These are phyloP conservation scores for Immersiporthe knoxdaviesiana DNA, from an alignment of 2,329 filamentous ascomycete genomes.

Conservation along the genomic window DNA sequence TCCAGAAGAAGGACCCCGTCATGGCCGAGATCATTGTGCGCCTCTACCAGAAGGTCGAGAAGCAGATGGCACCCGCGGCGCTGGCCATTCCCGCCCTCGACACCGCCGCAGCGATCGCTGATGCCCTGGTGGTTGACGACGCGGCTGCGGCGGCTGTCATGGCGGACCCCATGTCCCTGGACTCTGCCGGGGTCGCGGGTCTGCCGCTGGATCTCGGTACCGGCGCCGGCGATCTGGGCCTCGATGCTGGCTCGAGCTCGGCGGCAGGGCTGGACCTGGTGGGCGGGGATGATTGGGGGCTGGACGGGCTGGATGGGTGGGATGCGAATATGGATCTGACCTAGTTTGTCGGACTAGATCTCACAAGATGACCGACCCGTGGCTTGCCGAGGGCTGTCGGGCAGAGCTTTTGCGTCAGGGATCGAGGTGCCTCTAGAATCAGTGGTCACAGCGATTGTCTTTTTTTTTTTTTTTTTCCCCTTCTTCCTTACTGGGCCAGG, in stretches of 20 bases:
- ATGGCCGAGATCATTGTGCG: constrained; percentile 66
- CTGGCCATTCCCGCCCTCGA: constrained; percentile 29
- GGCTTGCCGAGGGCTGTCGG: neutral
- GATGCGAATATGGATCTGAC: constrained; percentile 33
- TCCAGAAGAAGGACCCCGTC: constrained; percentile 59
- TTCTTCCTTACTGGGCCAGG: neutral
- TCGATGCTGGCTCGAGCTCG: constrained; percentile 40
- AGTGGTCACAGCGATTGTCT: neutral
- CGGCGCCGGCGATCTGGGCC: constrained; percentile 43
- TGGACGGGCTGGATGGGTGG: constrained; percentile 44
- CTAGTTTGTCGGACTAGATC: constrained; percentile 22
- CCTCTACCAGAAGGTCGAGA: constrained; percentile 66
- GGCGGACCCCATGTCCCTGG: constrained; percentile 40
- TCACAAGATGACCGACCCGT: neutral
- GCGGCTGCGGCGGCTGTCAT: constrained; percentile 40
- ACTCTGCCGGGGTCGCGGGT: constrained; percentile 40
- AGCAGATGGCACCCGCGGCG: constrained; percentile 54
- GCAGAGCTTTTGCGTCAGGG: neutral
- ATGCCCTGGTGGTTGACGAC: constrained; percentile 43
- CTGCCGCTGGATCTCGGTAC: constrained; percentile 52
- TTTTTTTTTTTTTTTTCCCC: too few species aligned
- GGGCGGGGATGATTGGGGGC: constrained; percentile 46
- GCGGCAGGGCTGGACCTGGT: constrained; percentile 44
- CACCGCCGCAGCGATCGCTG: constrained; percentile 40
- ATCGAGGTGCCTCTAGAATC: neutral